Evolutionary conservation across 257 asterid genomes (phyloP).

Genomic region (Solanum habrochaites): DNA sequence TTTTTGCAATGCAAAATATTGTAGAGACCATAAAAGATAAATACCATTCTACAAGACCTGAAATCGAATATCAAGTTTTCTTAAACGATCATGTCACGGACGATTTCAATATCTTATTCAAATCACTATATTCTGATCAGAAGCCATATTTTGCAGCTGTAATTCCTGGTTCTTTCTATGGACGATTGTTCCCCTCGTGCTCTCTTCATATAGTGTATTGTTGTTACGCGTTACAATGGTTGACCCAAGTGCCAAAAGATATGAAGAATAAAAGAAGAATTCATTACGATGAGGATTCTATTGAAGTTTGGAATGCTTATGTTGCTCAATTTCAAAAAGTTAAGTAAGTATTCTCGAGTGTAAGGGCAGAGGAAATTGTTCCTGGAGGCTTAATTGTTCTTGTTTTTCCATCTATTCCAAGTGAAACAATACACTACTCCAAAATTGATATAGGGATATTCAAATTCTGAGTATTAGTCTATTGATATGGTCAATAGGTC

Average conservation of each 20-base stretch:
- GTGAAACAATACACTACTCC: background rate
- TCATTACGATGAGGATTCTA: background rate
- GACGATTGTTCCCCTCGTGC: no score
- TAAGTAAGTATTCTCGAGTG: slow-evolving; percentile 10
- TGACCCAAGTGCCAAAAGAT: slow-evolving; percentile 14
- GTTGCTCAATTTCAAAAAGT: slow-evolving; percentile 12
- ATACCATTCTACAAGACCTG: no score
- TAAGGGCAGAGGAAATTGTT: slow-evolving; percentile 24
- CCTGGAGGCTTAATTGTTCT: slow-evolving; percentile 17
- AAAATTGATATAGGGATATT: background rate
- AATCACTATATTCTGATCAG: no score
- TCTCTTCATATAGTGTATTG: no score
- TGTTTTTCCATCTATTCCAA: background rate
- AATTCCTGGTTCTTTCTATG: no score
- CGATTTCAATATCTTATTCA: no score
- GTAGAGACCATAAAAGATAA: no score
- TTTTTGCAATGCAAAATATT: no score
- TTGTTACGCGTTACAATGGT: slow-evolving; percentile 20
- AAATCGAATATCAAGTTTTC: no score
- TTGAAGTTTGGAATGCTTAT: slow-evolving; percentile 7
- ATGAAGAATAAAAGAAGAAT: slow-evolving; percentile 12
- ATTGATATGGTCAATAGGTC: background rate
- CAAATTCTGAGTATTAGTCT: background rate
- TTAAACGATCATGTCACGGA: no score
- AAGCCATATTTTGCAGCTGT: no score